Evolutionary conservation across 2,329 filamentous ascomycete species (phyloP), one percentile per base, ranked within the genome.

Genomic region (Fusarium globosum): DNA sequence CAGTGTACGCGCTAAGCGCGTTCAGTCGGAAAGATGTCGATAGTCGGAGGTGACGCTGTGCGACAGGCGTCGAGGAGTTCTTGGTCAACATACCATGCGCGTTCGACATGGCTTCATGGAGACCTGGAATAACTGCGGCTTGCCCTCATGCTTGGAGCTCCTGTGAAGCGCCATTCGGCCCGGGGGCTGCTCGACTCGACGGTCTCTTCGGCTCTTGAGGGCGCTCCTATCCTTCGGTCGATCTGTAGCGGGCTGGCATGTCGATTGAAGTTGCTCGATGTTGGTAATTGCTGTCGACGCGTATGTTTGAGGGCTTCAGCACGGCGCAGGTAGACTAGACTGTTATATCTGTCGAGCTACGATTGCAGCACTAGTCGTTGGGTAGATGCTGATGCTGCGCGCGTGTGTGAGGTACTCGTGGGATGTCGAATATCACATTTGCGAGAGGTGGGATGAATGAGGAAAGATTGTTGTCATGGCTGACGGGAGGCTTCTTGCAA

Each of bases 1-100:
- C 16, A 12, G 0, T 9, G 9, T 10, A 20, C 43, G 42, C 0
- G 7, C 7, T 14, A 0, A 20, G 20, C 7, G 23, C 5, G 23
- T 5, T 26, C 12, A 5, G 23, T 20, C 0, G 7, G 42, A 26
- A 20, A 4, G 16, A 4, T 26, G 0, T 20, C 2, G 23, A 26
- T 45, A 18, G 16, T 26, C 2, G 7, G 1, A 10, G 7, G 16
- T 12, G 5, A 4, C 7, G 4, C 16, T 14, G 23, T 26, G 23
- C 12, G 3, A 4, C 12, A 5, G 43, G 12, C 16, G 23, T 10
- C 0, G 16, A 26, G 23, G 23, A 6, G 23, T 20, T 26, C 7
- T 20, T 6, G 12, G 20, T 14, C 11, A 20, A 2, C 7, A 13
- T 18, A 20, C 4, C 43, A 10, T 7, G 5, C 12, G 43, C 23